Conservation (phyloP, 2,329 filamentous ascomycete genomes). For the Coniella vitis region DNA sequence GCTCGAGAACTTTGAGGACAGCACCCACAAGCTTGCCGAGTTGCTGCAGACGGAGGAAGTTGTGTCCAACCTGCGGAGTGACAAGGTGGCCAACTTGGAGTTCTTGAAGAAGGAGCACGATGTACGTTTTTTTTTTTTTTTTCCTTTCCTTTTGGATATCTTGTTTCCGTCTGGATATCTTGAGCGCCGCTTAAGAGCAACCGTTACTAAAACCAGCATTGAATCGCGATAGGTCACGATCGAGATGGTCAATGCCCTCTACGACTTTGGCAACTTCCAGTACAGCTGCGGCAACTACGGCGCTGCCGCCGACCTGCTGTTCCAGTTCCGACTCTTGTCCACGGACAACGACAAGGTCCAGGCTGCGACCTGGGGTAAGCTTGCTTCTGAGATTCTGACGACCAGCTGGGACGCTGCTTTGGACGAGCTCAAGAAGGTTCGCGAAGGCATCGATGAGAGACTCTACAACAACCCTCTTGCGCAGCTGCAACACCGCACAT, state of each 20-base stretch:
- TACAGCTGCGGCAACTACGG: conserved; percentile 95
- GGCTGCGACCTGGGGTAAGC: conserved; percentile 94
- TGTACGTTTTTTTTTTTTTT: conserved; percentile 41
- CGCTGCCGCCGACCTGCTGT: conserved; percentile 84
- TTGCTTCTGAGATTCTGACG: conserved; percentile 90
- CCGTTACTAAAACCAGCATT: neutral
- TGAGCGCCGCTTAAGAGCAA: neutral
- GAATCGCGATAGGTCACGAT: conserved; percentile 63
- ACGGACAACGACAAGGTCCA: conserved; percentile 98
- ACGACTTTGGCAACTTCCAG: conserved; percentile 94
- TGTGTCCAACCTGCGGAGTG: conserved; percentile 81
- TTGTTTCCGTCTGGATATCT: too few species aligned
- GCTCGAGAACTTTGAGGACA: conserved; percentile 77
- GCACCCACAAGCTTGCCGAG: conserved; percentile 82
- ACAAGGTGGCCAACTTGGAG: conserved; percentile 98
- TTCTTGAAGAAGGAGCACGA: conserved; percentile 95
- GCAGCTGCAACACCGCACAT: conserved; percentile 92
- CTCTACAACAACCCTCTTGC: conserved; percentile 94
- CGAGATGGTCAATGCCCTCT: conserved; percentile 93
- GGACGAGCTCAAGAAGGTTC: conserved; percentile 84
- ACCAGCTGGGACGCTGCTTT: conserved; percentile 92
- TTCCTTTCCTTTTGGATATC: too few species aligned
- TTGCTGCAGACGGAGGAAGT: conserved; percentile 85
- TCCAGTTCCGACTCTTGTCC: conserved; percentile 95
- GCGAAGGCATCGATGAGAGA: conserved; percentile 86